phyloP scores from a whole-genome alignment of 73 alveolate genomes.

The Paramecium bursaria region DNA sequence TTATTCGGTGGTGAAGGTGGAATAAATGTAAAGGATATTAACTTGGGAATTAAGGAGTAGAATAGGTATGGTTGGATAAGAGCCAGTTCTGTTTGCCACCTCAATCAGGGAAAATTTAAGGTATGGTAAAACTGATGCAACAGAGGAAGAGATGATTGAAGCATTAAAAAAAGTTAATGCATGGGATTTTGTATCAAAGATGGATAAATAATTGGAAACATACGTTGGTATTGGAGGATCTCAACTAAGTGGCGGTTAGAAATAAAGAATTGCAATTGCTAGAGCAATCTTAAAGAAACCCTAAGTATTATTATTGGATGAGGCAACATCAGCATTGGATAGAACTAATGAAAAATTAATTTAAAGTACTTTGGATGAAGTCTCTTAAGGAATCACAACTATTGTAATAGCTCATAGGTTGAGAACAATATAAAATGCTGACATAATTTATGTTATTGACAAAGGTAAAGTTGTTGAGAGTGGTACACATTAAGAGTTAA shows the following conservation, averaged over 20 bases:
- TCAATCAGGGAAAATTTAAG: conserved; percentile 82
- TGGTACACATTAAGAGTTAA: conserved; percentile 79
- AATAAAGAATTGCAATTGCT: conserved; percentile 75
- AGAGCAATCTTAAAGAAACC: conserved; percentile 73
- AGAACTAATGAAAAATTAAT: conserved; percentile 64
- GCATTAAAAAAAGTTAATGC: conserved; percentile 88
- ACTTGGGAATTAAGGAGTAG: conserved; percentile 77
- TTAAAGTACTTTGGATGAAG: conserved; percentile 65
- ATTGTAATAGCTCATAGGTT: conserved; percentile 88
- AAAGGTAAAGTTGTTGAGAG: conserved; percentile 76
- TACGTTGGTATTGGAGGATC: conserved; percentile 70
- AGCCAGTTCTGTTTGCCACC: conserved; percentile 90
- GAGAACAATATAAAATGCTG: conserved; percentile 81
- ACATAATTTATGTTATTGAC: conserved; percentile 78
- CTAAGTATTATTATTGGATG: conserved; percentile 70
- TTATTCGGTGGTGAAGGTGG: conserved; percentile 78
- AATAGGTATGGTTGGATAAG: conserved; percentile 93
- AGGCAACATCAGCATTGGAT: conserved; percentile 77
- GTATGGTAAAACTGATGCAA: conserved; percentile 87
- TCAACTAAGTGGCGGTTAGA: conserved; percentile 74
- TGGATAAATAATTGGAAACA: conserved; percentile 61
- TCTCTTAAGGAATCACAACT: conserved; percentile 74
- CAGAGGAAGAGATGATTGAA: conserved; percentile 85
- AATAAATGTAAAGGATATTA: conserved; percentile 72
- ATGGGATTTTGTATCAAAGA: conserved; percentile 65